Evolutionary conservation across 495 filamentous ascomycete genomes (phyloP).

Genomic region (Cladorrhinum samala): DNA sequence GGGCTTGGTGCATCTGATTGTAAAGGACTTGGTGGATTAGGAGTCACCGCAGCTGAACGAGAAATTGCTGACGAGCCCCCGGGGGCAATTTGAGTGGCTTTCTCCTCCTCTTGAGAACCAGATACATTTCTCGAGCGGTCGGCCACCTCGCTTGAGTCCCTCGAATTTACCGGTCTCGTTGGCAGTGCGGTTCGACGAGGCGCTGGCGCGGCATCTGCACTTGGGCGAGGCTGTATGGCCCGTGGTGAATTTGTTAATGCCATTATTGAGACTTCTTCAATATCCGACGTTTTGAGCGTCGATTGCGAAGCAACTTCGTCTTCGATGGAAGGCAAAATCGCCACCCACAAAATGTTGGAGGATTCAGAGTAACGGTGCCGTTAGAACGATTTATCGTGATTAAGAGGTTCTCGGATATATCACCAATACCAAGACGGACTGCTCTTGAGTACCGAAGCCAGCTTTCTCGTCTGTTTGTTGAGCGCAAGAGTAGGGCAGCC

Average conservation of each 20-base stretch:
- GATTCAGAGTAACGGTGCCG: no score
- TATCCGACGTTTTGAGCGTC: no score
- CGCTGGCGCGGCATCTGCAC: slow-evolving; percentile 8
- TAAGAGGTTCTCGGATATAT: no score
- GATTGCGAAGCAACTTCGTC: neutral
- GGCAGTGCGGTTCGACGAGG: slow-evolving; percentile 28
- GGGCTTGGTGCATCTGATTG: slow-evolving; percentile 6
- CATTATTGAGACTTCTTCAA: slow-evolving; percentile 4
- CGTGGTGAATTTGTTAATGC: slow-evolving; percentile 16
- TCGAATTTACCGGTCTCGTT: slow-evolving; percentile 17
- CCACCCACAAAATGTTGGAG: neutral
- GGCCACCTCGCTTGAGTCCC: slow-evolving; percentile 1
- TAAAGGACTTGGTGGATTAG: slow-evolving; percentile 15
- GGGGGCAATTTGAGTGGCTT: neutral
- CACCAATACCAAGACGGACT: no score
- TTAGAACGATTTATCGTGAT: no score
- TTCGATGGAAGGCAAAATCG: neutral
- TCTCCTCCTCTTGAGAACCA: slow-evolving; percentile 4
- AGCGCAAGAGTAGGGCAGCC: no score
- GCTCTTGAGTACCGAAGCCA: no score
- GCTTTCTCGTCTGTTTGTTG: no score
- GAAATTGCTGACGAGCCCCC: slow-evolving; percentile 11
- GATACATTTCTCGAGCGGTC: slow-evolving; percentile 8
- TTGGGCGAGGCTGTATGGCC: slow-evolving; percentile 5
- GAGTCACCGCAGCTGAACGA: slow-evolving; percentile 6